A percentile compares a stretch with the other conserved stretches of the same genome.
phyloP scores from a whole-genome alignment of 306 rosid species.

The Luffa acutangula region DNA sequence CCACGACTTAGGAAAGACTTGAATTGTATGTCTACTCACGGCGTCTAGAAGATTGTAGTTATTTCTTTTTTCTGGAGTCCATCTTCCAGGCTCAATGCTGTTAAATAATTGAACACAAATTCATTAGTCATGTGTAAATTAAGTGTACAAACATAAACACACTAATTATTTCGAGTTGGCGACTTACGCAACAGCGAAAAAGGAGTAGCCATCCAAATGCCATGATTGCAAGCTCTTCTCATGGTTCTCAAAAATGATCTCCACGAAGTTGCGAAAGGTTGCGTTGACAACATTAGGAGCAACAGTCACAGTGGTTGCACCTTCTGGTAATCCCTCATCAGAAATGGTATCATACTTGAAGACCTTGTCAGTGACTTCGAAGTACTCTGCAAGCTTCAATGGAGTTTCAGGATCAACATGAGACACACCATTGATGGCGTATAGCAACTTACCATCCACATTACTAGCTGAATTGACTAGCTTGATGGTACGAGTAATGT shows the following conservation, averaged over 20 bases:
- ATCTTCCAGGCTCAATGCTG: conserved; percentile 58
- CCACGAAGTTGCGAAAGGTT: conserved; percentile 34
- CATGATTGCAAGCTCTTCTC: conserved; percentile 60
- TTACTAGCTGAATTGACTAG: conserved; percentile 34
- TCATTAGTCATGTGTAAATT: too few relatives aligned
- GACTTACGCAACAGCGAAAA: neutral
- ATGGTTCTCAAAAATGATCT: conserved; percentile 69
- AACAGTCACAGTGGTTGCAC: neutral
- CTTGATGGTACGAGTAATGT: conserved; percentile 60
- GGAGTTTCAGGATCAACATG: conserved; percentile 53
- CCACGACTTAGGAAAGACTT: conserved; percentile 37
- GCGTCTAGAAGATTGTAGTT: conserved; percentile 45
- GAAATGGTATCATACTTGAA: conserved; percentile 38
- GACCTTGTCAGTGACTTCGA: conserved; percentile 17
- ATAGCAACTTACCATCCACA: conserved; percentile 49
- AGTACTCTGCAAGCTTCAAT: conserved; percentile 72
- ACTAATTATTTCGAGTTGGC: too few relatives aligned
- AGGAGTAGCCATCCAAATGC: conserved; percentile 42
- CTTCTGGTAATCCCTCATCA: conserved; percentile 13
- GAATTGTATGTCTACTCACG: conserved; percentile 60
- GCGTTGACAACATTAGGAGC: conserved; percentile 35
- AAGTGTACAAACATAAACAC: too few relatives aligned
- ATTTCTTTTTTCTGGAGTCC: conserved; percentile 38
- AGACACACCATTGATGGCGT: conserved; percentile 57
- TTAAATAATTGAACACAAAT: neutral